A percentile compares a stretch with the other conserved stretches of the same genome.
These are phyloP conservation scores for Colletotrichum nymphaeae DNA, from an alignment of 2,329 filamentous ascomycete species.

Conservation along the genomic window DNA sequence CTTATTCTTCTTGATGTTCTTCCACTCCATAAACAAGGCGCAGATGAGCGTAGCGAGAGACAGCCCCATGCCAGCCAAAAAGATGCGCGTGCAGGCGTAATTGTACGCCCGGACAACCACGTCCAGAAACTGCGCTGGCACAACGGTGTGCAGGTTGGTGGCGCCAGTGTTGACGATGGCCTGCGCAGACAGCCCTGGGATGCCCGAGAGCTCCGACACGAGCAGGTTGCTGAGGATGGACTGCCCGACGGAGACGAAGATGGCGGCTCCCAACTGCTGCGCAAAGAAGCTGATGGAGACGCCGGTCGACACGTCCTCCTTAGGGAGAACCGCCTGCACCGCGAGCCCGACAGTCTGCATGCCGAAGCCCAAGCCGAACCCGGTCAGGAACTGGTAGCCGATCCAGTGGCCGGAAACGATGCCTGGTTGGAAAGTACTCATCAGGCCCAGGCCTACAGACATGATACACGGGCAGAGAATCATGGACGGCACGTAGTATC, in stretches of 20 bases:
- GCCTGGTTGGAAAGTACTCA: conserved; percentile 64
- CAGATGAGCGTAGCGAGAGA: conserved; percentile 66
- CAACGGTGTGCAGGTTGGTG: conserved; percentile 68
- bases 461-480: conserved; percentile 61
- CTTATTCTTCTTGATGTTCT: conserved; percentile 68
- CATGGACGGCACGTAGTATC: conserved; percentile 71
- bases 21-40: conserved; percentile 73
- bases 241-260: conserved; percentile 69
- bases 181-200: conserved; percentile 56
- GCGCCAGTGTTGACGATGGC: conserved; percentile 60
- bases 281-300: conserved; percentile 68
- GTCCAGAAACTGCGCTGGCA: conserved; percentile 60
- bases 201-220: conserved; percentile 47
- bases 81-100: conserved; percentile 69
- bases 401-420: conserved; percentile 67
- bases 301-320: conserved; percentile 65
- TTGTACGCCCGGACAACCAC: conserved; percentile 75
- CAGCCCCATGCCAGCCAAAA: conserved; percentile 70
- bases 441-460: conserved; percentile 65
- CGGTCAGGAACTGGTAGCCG: conserved; percentile 68
- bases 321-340: conserved; percentile 63
- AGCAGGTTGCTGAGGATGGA: conserved; percentile 62
- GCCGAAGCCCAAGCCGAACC: conserved; percentile 68
- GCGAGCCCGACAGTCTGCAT: conserved; percentile 70
- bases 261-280: conserved; percentile 68